These are phyloP conservation scores for Thielaviopsis euricoi DNA, from an alignment of 2,329 filamentous ascomycete genomes.

Conservation along the genomic window DNA sequence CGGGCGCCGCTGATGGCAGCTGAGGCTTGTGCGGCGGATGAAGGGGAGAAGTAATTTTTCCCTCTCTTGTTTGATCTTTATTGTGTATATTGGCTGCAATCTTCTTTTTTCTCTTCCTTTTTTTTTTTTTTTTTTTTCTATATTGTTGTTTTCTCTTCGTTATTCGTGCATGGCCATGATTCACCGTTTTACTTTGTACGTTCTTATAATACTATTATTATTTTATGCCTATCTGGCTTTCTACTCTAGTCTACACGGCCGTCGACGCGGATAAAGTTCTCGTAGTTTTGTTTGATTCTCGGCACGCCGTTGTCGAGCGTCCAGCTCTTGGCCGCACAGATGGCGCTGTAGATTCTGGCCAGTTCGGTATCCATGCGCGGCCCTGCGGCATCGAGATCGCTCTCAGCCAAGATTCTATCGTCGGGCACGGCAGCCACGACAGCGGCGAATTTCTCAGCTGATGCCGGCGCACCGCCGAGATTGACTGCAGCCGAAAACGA, in stretches of 20 bases:
- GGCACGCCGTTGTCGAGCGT: slow-evolving; percentile 50
- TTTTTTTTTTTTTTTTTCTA: slow-evolving; percentile 9
- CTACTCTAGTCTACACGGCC: too few species aligned
- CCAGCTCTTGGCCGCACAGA: slow-evolving; percentile 72
- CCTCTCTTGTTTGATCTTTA: background rate
- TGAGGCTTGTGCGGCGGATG: background rate
- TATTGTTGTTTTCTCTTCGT: too few species aligned
- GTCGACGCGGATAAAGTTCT: slow-evolving; percentile 38
- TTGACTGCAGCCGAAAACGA: slow-evolving; percentile 82
- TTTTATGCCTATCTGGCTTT: background rate
- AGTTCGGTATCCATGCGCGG: slow-evolving; percentile 61
- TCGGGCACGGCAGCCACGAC: slow-evolving; percentile 61
- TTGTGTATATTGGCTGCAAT: slow-evolving; percentile 6
- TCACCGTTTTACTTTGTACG: too few species aligned
- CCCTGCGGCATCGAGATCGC: slow-evolving; percentile 74
- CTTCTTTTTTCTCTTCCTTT: background rate
- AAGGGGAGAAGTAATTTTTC: background rate
- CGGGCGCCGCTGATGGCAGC: background rate
- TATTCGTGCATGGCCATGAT: too few species aligned
- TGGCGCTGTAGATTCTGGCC: slow-evolving; percentile 56
- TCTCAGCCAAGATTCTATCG: slow-evolving; percentile 69
- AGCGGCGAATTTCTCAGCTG: slow-evolving; percentile 34
- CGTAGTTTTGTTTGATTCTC: slow-evolving; percentile 59
- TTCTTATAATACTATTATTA: background rate
- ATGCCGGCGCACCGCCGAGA: slow-evolving; percentile 22